Base-by-base conservation (phyloP, 495 filamentous ascomycete species). In the Darksidea phi region DNA sequence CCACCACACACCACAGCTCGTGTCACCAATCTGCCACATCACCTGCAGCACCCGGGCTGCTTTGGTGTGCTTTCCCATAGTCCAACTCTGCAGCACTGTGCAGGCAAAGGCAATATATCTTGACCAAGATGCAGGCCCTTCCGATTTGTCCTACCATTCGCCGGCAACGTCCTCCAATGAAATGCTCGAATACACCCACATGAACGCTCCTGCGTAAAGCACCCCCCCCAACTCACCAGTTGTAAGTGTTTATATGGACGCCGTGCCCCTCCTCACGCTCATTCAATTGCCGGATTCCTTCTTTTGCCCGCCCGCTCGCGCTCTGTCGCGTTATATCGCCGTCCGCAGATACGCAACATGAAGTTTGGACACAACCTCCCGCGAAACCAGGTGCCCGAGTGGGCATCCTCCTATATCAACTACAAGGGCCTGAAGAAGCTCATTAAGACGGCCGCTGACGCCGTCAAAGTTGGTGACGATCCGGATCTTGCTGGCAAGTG, bases 351-450 rank as follows among this genome's bases (percentile, higher is more conserved):
- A 10, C 1, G 4, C 24, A 12, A 63, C n/a, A 76, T 76, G 74
- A 76, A 72, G 54, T 63, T 61, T 62, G 66, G 64, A 24, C 70
- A 67, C 70, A 91, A 86, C 77, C 81, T 98, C 51, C 80, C 91
- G 12, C 87, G 93, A 41, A 95, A 96, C 71, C 91, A 96, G 70
- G 94, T 97, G 56, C 94, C 94, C 11, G 94, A 98, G 76, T 98
- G 92, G 92, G 88, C 92, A 56, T 75, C 86, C 34, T 85, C 82
- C 17, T 98, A 98, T 70, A 95, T 98, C 77, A 87, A 95, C 72
- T 98, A 98, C 80, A 97, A 97, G 73, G 83, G 86, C 37, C 76
- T 97, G 70, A 98, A 98, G 77, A 93, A 94, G 79, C 81, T 95
- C 45, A 90, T 97, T 74, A 97, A 95, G 74, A 80, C 85, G 4